Percentiles rank a stretch among this genome's conserved stretches.
These are phyloP conservation scores for Quercus agrifolia DNA, from an alignment of 306 rosid genomes.

Conservation along the genomic window DNA sequence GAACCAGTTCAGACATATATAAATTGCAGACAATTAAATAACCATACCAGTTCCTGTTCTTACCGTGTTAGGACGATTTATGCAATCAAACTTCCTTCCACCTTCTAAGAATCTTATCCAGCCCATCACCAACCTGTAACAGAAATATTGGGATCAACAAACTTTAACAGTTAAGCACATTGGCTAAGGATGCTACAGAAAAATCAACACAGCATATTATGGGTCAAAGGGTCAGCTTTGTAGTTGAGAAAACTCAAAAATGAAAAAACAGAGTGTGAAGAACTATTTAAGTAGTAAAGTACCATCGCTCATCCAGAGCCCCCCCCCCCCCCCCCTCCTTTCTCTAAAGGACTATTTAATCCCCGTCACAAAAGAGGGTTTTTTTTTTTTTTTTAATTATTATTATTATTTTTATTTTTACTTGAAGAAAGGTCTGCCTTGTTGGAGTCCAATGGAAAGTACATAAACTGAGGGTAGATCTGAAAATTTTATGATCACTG, in stretches of 20 bases:
- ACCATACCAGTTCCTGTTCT: conserved; percentile 22
- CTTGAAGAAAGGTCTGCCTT: too few species aligned
- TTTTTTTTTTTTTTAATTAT: too few species aligned
- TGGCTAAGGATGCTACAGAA: background rate
- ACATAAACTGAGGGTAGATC: background rate
- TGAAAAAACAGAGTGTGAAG: background rate
- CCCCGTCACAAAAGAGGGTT: background rate
- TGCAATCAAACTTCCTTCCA: conserved; percentile 59
- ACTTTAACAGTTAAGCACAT: conserved; percentile 5
- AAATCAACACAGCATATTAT: background rate
- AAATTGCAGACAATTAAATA: conserved; percentile 10
- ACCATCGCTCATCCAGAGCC: background rate
- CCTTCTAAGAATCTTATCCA: conserved; percentile 83
- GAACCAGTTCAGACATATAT: conserved; percentile 11
- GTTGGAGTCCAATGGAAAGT: too few species aligned
- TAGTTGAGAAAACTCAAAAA: background rate
- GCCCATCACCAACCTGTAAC: conserved; percentile 80
- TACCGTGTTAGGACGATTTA: conserved; percentile 74
- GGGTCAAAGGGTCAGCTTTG: background rate
- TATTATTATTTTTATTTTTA: too few species aligned
- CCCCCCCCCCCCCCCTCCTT: background rate
- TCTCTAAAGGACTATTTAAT: too few species aligned
- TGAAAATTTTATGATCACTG: background rate
- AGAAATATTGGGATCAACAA: conserved; percentile 18
- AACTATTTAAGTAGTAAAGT: conserved; percentile 13